Evolutionary conservation across 257 asterid genomes (phyloP).

Genomic region (Plantago major): DNA sequence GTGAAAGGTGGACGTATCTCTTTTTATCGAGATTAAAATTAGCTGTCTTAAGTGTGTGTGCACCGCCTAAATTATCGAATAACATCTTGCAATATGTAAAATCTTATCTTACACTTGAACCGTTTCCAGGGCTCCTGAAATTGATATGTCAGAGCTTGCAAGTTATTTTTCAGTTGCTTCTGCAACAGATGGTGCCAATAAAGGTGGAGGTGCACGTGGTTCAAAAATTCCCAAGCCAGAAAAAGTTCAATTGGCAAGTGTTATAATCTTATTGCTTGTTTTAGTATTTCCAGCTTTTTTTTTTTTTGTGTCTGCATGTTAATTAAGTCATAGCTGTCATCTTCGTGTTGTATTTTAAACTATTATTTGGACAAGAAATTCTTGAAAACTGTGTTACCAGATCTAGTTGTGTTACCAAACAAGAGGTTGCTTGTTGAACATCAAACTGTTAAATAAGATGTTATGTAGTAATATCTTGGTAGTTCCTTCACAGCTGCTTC

Average conservation of each 20-base stretch:
- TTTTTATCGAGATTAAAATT: not conserved
- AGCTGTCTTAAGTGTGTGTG: slow-evolving; percentile 11
- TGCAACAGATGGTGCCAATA: slow-evolving; percentile 67
- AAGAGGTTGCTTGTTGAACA: slow-evolving; percentile 9
- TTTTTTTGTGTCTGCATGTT: not conserved
- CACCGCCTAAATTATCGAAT: slow-evolving; percentile 2
- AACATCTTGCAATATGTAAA: slow-evolving; percentile 12
- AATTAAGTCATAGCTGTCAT: too few species aligned
- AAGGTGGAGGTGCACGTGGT: slow-evolving; percentile 73
- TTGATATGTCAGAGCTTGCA: slow-evolving; percentile 94
- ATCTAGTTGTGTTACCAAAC: too few species aligned
- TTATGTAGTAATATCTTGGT: too few species aligned
- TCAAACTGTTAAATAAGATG: slow-evolving; percentile 4
- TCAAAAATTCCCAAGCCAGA: slow-evolving; percentile 88
- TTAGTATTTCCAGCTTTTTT: slow-evolving; percentile 15
- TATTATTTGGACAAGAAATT: too few species aligned
- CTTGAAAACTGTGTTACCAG: too few species aligned
- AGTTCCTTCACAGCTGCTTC: too few species aligned
- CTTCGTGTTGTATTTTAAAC: too few species aligned
- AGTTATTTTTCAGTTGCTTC: slow-evolving; percentile 96
- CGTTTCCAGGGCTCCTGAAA: slow-evolving; percentile 81
- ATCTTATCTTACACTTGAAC: slow-evolving; percentile 29
- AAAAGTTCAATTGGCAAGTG: slow-evolving; percentile 88
- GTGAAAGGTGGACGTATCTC: not conserved
- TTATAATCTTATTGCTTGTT: slow-evolving; percentile 17